phyloP scores from a whole-genome alignment of 768 basidiomycete species.

The Cantharellus anzutake region DNA sequence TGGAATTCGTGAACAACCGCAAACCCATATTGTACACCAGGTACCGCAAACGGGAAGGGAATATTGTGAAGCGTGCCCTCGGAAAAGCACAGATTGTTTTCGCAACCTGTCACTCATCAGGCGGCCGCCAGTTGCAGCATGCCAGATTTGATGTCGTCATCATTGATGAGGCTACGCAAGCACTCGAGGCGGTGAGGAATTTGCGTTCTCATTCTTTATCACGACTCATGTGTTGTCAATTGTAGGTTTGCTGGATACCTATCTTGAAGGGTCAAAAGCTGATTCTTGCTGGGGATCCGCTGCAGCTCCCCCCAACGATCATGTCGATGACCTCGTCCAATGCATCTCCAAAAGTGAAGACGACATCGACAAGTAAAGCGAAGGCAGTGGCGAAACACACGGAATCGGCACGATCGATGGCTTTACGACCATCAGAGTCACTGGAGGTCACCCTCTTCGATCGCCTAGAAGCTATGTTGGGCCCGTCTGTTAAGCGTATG shows the following conservation, averaged over 20 bases:
- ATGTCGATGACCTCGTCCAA: conserved; percentile 27
- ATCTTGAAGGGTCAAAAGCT: conserved; percentile 82
- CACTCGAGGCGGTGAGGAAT: conserved; percentile 60
- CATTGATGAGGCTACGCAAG: conserved; percentile 97
- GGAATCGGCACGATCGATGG: not conserved
- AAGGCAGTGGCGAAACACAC: not conserved
- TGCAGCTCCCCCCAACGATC: conserved; percentile 90
- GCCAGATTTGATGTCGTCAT: conserved; percentile 80
- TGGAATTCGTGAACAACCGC: not conserved
- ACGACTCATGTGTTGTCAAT: conserved; percentile 6
- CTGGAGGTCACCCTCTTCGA: conserved; percentile 86
- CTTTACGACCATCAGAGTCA: conserved; percentile 41
- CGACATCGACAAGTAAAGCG: not conserved
- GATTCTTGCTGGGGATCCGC: conserved; percentile 84
- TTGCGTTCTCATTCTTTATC: conserved; percentile 1
- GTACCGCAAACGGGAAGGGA: conserved; percentile 74
- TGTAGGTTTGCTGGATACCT: conserved; percentile 83
- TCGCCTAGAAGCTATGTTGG: conserved; percentile 77
- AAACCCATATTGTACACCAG: conserved; percentile 22
- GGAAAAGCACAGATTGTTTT: conserved; percentile 72
- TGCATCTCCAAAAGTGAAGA: not conserved
- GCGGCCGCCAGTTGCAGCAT: conserved; percentile 59
- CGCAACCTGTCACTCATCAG: conserved; percentile 88
- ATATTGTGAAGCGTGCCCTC: conserved; percentile 66
- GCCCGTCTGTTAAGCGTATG: conserved; percentile 60